phyloP scores from a whole-genome alignment of 2,329 filamentous ascomycete species.

The Penicillium verrucosum region DNA sequence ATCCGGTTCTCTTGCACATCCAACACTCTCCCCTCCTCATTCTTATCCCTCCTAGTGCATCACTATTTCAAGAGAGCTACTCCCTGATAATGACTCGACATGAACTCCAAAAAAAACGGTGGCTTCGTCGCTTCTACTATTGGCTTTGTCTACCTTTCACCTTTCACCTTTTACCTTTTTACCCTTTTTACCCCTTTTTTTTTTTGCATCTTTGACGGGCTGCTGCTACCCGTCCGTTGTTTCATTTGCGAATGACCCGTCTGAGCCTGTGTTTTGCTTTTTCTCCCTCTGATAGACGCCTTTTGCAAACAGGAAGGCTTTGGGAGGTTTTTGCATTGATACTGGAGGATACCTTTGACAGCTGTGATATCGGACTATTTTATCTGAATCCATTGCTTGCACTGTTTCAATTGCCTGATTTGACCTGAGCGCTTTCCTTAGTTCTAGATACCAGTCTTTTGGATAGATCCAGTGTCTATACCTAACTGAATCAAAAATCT shows the following conservation, averaged over 20 bases:
- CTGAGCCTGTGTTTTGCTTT: not conserved
- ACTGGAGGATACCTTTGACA: not conserved
- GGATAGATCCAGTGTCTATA: not conserved
- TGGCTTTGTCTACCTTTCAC: slow-evolving; percentile 14
- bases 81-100: slow-evolving; percentile 22
- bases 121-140: slow-evolving; percentile 17
- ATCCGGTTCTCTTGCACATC: slow-evolving; percentile 1
- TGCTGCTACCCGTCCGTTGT: slow-evolving; percentile 8
- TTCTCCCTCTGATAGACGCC: slow-evolving; percentile 3
- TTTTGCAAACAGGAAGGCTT: slow-evolving; percentile 3
- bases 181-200: not conserved
- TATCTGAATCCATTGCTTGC: slow-evolving; percentile 9
- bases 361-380: not conserved
- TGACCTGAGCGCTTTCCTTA: not conserved
- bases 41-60: slow-evolving; percentile 8
- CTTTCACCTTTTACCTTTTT: not conserved
- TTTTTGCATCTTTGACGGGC: slow-evolving; percentile 7
- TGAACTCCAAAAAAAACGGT: slow-evolving; percentile 21
- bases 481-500: slow-evolving; percentile 8
- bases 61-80: slow-evolving; percentile 7
- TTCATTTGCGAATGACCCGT: not conserved
- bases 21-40: not conserved
- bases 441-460: slow-evolving; percentile 3
- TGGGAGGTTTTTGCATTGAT: slow-evolving; percentile 1
- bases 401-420: not conserved